Evolutionary conservation across 306 rosid species (phyloP).

Genomic region (Phaseolus lunatus): DNA sequence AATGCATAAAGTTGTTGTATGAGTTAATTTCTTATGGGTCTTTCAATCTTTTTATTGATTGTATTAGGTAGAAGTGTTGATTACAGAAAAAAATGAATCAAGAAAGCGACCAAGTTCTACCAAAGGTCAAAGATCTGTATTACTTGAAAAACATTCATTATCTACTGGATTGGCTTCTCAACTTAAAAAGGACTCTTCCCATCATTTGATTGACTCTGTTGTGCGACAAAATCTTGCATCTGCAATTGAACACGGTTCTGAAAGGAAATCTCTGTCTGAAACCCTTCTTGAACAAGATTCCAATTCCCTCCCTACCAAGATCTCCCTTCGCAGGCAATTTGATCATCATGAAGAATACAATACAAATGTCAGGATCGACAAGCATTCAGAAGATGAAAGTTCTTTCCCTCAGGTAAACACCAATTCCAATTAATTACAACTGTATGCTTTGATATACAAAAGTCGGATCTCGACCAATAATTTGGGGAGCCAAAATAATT

Average conservation of each 20-base stretch:
- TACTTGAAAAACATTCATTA: conserved; percentile 57
- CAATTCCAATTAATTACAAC: conserved; percentile 35
- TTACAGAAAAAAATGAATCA: conserved; percentile 71
- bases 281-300: conserved; percentile 59
- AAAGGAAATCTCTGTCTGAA: conserved; percentile 90
- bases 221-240: conserved; percentile 73
- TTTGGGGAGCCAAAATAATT: no score
- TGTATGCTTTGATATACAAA: no score
- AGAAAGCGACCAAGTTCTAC: conserved; percentile 56
- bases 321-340: conserved; percentile 77
- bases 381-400: conserved; percentile 66
- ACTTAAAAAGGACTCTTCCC: conserved; percentile 61
- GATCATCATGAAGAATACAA: conserved; percentile 71
- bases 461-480: no score
- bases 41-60: background rate
- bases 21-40: conserved; percentile 30
- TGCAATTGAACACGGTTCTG: conserved; percentile 83
- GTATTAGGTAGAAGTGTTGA: conserved; percentile 83
- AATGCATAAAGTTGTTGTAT: background rate
- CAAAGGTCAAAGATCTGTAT: conserved; percentile 55
- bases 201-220: conserved; percentile 55
- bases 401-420: conserved; percentile 61
- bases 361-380: conserved; percentile 56
- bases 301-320: conserved; percentile 59
- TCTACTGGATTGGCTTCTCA: conserved; percentile 62